Base-by-base conservation (phyloP, 345 rosid species). In the Citrus trifoliata region DNA sequence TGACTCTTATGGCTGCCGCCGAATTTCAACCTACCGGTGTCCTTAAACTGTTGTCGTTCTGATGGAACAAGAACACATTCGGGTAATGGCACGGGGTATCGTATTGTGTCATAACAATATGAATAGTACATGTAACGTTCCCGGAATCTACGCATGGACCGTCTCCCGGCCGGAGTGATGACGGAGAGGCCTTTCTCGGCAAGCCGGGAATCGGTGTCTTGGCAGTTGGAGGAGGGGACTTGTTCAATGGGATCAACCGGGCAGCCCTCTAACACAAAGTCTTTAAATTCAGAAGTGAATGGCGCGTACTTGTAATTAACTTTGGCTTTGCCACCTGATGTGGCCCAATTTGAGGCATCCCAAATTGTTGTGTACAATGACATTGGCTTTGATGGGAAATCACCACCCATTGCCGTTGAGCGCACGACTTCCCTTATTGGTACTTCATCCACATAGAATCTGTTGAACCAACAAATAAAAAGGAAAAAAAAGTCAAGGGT, bases 261-360 rank as follows among this genome's bases (percentile, higher is more conserved):
- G 68, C 99, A 96, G 19, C 99, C 98, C 2, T 90, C 92, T 0
- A 94, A 84, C 13, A 83, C 88, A 10, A 96, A 80, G 7, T 89
- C 90, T 77, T 84, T 90, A 58, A 89, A 96, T 28, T 93, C 97
- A 18, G 97, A 84, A 2, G 85, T 78, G 60, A 96, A 96, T 0
- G 98, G 98, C 2, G 97, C 89, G 76, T 82, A 96, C 67, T 87
- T 87, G 81, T 96, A 93, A 60, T 96, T 80, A 2, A 87, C 98
- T 79, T 90, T 92, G 85, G 79, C 81, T 77, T 83, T 88, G 0
- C 99, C 99, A 1, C 99, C 98, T 0, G 88, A 81, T 6, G 99
- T 94, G 16, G 99, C 98, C 98, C 99, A 96, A 67, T 77, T 87
- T 0, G 99, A 94, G 7, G 93, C 98, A 33, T 97, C 99, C 99